Evolutionary conservation across 2,329 filamentous ascomycete species (phyloP).

Genomic region (Neonectria punicea): DNA sequence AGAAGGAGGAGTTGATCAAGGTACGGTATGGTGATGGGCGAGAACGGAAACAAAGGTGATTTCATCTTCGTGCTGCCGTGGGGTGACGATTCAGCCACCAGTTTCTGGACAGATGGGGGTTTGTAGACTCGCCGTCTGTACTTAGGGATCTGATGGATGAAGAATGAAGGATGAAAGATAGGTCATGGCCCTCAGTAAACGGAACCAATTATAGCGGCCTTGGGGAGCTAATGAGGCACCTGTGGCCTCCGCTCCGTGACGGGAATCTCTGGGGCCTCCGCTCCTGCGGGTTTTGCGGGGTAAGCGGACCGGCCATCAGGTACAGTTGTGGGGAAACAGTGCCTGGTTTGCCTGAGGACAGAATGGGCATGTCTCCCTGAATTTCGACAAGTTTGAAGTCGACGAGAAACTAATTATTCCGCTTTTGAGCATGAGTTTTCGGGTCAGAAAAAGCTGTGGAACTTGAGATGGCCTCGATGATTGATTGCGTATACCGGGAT

Average conservation of each 20-base stretch:
- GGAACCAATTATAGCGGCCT: not conserved
- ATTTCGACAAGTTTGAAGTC: not conserved
- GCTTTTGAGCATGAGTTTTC: not conserved
- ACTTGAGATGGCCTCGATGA: not conserved
- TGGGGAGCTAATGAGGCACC: not conserved
- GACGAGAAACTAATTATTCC: not conserved
- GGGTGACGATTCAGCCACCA: conserved; percentile 22
- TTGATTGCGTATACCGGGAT: not conserved
- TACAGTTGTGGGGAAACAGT: conserved; percentile 25
- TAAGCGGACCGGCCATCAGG: conserved; percentile 10
- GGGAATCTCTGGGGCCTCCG: conserved; percentile 20
- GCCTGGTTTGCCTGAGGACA: not conserved
- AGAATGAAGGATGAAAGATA: not conserved
- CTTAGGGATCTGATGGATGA: no score
- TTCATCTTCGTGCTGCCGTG: conserved; percentile 13
- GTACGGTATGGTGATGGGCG: not conserved
- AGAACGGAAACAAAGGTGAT: not conserved
- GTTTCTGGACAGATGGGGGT: conserved; percentile 22
- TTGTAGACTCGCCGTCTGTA: not conserved
- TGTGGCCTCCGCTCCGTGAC: conserved; percentile 6
- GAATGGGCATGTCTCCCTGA: no score
- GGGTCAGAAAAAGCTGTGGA: not conserved
- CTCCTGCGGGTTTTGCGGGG: conserved; percentile 28
- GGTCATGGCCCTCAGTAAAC: no score
- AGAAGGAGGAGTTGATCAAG: not conserved